Evolutionary conservation across 805 yeast genomes (phyloP).

Genomic region (Kuraishia capsulata): DNA sequence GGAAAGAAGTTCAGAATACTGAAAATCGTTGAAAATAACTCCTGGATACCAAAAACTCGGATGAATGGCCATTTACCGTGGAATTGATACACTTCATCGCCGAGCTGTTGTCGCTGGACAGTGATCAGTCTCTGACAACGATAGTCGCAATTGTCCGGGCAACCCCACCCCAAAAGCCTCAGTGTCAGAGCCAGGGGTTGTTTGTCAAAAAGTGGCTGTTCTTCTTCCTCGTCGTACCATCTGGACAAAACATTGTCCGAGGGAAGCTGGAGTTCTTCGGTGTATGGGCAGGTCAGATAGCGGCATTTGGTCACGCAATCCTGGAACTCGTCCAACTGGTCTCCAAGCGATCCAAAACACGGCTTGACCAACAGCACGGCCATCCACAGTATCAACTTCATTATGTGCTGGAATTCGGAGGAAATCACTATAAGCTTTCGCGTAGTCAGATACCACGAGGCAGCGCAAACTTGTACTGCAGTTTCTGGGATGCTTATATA

Average conservation of each 20-base stretch:
- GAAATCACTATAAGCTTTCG: too few relatives aligned
- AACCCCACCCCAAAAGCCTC: slow-evolving; percentile 57
- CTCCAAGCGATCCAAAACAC: slow-evolving; percentile 46
- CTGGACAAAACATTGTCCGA: slow-evolving; percentile 9
- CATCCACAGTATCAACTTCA: too few relatives aligned
- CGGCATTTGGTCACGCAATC: slow-evolving; percentile 49
- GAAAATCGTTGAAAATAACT: slow-evolving; percentile 70
- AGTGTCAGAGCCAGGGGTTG: slow-evolving; percentile 33
- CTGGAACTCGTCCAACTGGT: slow-evolving; percentile 44
- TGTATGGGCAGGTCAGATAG: slow-evolving; percentile 18
- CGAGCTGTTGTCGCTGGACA: slow-evolving; percentile 30
- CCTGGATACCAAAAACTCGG: slow-evolving; percentile 76
- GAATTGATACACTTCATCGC: slow-evolving; percentile 66
- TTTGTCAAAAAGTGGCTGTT: slow-evolving; percentile 25
- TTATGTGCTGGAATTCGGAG: too few relatives aligned
- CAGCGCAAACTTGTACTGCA: too few relatives aligned
- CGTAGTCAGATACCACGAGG: too few relatives aligned
- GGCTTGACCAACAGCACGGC: background rate
- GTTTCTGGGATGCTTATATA: too few relatives aligned
- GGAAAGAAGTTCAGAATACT: slow-evolving; percentile 65
- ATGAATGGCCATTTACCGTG: slow-evolving; percentile 98
- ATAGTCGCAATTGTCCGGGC: slow-evolving; percentile 81
- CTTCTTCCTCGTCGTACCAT: slow-evolving; percentile 19
- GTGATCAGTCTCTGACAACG: slow-evolving; percentile 82
- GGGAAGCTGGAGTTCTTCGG: slow-evolving; percentile 17